A percentile compares a stretch with the other conserved stretches of the same genome.
phyloP scores from a whole-genome alignment of 1,139 yeast species.

The Yamadazyma diospyri region DNA sequence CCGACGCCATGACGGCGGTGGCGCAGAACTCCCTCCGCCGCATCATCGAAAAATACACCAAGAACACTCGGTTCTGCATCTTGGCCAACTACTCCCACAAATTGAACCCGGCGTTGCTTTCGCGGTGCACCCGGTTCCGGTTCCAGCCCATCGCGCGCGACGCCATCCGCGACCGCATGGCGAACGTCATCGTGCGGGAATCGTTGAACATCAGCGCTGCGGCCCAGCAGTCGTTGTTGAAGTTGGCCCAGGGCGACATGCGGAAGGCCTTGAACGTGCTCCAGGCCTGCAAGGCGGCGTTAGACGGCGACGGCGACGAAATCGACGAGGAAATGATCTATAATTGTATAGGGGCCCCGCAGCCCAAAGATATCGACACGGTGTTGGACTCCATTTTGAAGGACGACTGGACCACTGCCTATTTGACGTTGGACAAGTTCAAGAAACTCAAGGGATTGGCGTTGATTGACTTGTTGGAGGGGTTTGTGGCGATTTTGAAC shows the following conservation, averaged over 20 bases:
- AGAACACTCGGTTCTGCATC: conserved; percentile 92
- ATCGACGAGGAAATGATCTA: conserved; percentile 75
- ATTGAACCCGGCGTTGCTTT: conserved; percentile 87
- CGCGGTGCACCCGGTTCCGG: conserved; percentile 93
- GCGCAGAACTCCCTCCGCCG: conserved; percentile 93
- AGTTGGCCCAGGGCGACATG: conserved; percentile 89
- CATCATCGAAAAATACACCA: conserved; percentile 88
- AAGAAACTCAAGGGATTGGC: conserved; percentile 82
- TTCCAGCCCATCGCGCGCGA: conserved; percentile 74
- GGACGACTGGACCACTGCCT: conserved; percentile 86
- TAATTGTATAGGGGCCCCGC: conserved; percentile 95
- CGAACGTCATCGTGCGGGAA: conserved; percentile 68
- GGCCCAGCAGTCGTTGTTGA: conserved; percentile 66
- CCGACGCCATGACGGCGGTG: conserved; percentile 97
- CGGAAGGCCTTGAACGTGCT: conserved; percentile 89
- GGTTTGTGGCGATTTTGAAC: conserved; percentile 68
- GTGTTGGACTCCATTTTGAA: conserved; percentile 73
- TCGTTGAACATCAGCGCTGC: conserved; percentile 51
- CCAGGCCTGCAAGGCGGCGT: conserved; percentile 88
- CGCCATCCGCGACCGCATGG: conserved; percentile 66
- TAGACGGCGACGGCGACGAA: conserved; percentile 45
- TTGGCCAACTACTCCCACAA: conserved; percentile 96
- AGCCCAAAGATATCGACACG: conserved; percentile 77
- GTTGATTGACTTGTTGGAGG: conserved; percentile 75
- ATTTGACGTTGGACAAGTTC: conserved; percentile 57